Base-by-base conservation (phyloP, 2,329 filamentous ascomycete genomes). In the Cordyceps tenuipes region DNA sequence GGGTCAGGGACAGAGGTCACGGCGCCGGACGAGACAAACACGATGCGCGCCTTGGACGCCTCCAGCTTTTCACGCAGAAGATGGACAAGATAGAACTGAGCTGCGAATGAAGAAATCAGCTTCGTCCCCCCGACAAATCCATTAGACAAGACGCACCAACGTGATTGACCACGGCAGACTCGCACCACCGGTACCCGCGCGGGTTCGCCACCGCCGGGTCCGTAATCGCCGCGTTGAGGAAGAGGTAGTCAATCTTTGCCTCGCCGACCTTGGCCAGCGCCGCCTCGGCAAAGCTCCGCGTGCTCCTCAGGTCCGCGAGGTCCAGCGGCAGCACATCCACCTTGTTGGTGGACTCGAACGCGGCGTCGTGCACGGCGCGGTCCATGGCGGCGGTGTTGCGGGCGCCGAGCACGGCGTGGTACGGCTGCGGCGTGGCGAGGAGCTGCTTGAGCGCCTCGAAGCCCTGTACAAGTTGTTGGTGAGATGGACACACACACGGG, bases 361-460 rank as follows among this genome's bases (percentile, higher is more conserved):
- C 66, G 19, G 82, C 68, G 1, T 65, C 70, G 49, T 75, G 72
- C 54, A 75, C 77, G 1, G 77, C 78, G 3, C 72, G 69, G 43
- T 75, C 70, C 0, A 79, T 72, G 8, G 65, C 66, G 23, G 71
- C 63, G 0, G 71, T 71, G 66, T 81, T 76, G n/a, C 80, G 72
- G 3, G 76, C 79, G 10, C 79, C 80, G 10, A 82, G 71, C 49
- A 82, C 76, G 64, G 81, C 69, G 17, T 67, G 75, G 68, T 81
- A 79, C 0, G 79, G 72, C 63, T 79, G 75, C 0, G 71, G 61
- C 51, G 77, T 72, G 17, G 69, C 64, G 8, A 82, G 74, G 29
- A 82, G 74, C 64, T 81, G 78, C 64, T 79, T 80, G 57, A 81
- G 70, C n/a, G 75, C 73, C 64, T 82, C 79, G 57, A 82, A 77